Evolutionary conservation across 768 basidiomycete species (phyloP).

Genomic region (Imleria badia): DNA sequence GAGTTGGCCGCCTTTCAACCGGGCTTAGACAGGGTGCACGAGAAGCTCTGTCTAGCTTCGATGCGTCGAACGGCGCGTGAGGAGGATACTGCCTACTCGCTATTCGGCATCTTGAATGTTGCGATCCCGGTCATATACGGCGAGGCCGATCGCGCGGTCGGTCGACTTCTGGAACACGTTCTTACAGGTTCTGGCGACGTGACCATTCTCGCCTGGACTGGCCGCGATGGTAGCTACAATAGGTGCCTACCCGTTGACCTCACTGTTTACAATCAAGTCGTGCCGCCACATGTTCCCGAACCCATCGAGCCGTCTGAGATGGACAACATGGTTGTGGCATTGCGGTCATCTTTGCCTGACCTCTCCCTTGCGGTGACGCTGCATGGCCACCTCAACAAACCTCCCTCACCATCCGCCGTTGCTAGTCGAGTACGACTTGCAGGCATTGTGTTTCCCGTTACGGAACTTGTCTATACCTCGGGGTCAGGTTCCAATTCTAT

Average conservation of each 20-base stretch:
- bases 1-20: too few species aligned
- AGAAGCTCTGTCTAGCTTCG: too few species aligned
- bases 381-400: not conserved
- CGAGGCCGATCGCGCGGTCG: too few species aligned
- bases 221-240: not conserved
- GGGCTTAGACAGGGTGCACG: too few species aligned
- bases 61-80: not conserved
- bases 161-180: too few species aligned
- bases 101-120: too few species aligned
- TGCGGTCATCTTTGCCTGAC: not conserved
- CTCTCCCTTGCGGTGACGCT: too few species aligned
- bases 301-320: not conserved
- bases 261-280: not conserved
- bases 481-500: not conserved
- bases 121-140: too few species aligned
- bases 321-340: not conserved
- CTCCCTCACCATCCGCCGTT: not conserved
- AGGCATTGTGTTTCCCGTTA: not conserved
- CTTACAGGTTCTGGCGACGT: constrained; percentile 2
- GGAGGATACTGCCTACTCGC: constrained; percentile 4
- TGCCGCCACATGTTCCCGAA: not conserved
- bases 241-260: constrained; percentile 1
- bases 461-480: not conserved
- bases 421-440: constrained; percentile 2
- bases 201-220: constrained; percentile 10